Conservation (phyloP, 176 grass and related monocot genomes). For the Raddia distichophylla region DNA sequence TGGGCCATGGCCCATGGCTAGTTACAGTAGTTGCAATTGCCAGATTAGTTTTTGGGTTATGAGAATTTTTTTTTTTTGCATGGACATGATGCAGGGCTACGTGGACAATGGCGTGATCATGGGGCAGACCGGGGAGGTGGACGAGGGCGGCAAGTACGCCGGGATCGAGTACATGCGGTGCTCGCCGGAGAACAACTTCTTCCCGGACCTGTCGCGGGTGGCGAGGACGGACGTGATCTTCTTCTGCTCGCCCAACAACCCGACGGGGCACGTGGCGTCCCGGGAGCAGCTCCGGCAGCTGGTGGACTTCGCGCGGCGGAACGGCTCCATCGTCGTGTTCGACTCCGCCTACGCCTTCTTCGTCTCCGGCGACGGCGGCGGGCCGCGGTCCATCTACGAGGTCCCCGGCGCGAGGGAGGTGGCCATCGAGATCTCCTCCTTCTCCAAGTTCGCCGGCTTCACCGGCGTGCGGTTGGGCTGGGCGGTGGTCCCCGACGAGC, state of each 20-base stretch:
- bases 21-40: not conserved
- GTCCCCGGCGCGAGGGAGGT: constrained; percentile 87
- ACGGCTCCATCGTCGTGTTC: constrained; percentile 93
- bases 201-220: constrained; percentile 76
- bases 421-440: constrained; percentile 93
- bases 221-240: constrained; percentile 90
- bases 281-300: constrained; percentile 69
- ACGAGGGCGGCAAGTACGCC: constrained; percentile 56
- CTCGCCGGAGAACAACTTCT: constrained; percentile 78
- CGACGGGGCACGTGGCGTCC: constrained; percentile 79
- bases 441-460: constrained; percentile 95
- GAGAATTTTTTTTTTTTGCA: not conserved
- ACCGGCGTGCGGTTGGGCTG: constrained; percentile 88
- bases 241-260: constrained; percentile 99
- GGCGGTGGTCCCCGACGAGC: constrained; percentile 85
- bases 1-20: not conserved
- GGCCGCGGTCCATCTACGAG: constrained; percentile 80
- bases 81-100: constrained; percentile 61
- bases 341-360: constrained; percentile 80
- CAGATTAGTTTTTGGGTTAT: not conserved
- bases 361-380: constrained; percentile 40
- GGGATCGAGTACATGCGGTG: constrained; percentile 83
- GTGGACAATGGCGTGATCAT: constrained; percentile 90
- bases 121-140: constrained; percentile 68
- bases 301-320: constrained; percentile 64